Conservation (phyloP, 2,329 filamentous ascomycete species). For the Endocalyx cinctus region DNA sequence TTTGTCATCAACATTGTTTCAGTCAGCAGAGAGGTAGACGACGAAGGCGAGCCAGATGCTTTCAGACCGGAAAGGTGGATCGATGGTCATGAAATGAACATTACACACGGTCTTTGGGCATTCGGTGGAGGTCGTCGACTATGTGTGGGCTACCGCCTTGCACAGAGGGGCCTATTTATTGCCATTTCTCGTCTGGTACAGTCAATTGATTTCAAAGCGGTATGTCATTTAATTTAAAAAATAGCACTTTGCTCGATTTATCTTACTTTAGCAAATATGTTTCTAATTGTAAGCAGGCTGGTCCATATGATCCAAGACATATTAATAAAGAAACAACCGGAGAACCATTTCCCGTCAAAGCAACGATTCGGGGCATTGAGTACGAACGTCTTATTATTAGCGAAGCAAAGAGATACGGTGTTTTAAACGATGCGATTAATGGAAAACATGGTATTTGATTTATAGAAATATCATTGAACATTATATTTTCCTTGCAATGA, state of each 20-base stretch:
- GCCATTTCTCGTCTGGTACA: not conserved
- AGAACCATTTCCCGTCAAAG: constrained; percentile 6
- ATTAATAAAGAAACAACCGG: constrained; percentile 10
- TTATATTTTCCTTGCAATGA: no score
- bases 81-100: not conserved
- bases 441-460: no score
- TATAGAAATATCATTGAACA: no score
- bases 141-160: not conserved
- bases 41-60: no score
- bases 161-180: not conserved
- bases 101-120: not conserved
- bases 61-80: constrained; percentile 14
- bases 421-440: no score
- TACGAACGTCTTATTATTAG: constrained; percentile 7
- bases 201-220: not conserved
- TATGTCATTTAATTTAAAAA: not conserved
- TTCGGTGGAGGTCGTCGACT: constrained; percentile 2
- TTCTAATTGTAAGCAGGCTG: constrained; percentile 15
- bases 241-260: constrained; percentile 4
- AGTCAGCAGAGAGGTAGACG: constrained; percentile 26
- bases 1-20: constrained; percentile 35
- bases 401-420: no score
- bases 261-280: constrained; percentile 14
- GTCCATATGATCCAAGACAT: constrained; percentile 13
- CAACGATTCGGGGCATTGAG: constrained; percentile 5